Evolutionary conservation across 371 early-diverging fungal genomes (phyloP).

Genomic region (Mortierella polycephala): DNA sequence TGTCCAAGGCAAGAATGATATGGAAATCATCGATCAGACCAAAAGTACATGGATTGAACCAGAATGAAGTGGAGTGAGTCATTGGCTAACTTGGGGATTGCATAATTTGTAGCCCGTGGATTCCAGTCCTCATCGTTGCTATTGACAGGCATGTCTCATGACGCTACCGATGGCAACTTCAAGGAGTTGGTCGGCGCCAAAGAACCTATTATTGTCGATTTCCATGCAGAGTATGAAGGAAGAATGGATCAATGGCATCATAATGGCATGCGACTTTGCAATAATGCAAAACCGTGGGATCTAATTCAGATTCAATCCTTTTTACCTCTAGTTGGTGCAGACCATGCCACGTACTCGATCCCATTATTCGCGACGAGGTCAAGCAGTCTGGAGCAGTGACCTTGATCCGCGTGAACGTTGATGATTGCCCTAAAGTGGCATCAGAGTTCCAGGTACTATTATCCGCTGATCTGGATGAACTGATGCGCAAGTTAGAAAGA

Average conservation of each 20-base stretch:
- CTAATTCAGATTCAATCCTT: background rate
- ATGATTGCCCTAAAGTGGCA: constrained; percentile 32
- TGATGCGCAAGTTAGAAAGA: no score
- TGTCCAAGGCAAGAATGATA: constrained; percentile 40
- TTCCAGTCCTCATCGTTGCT: constrained; percentile 31
- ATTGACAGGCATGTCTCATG: constrained; percentile 37
- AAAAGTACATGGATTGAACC: no score
- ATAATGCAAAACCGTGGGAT: background rate
- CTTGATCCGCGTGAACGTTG: constrained; percentile 44
- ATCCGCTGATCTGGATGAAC: no score
- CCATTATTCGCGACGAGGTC: constrained; percentile 42
- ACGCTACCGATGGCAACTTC: constrained; percentile 42
- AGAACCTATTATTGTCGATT: constrained; percentile 48
- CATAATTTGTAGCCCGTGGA: constrained; percentile 17
- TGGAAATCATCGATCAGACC: no score
- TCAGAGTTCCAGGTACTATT: constrained; percentile 17
- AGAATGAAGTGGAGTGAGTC: no score
- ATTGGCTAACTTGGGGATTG: no score
- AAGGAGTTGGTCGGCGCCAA: constrained; percentile 14
- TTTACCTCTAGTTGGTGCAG: constrained; percentile 38
- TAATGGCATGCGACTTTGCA: background rate
- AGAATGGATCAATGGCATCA: background rate
- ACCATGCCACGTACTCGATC: constrained; percentile 46
- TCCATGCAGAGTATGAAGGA: constrained; percentile 39
- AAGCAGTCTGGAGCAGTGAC: constrained; percentile 24